Evolutionary conservation across 2,329 filamentous ascomycete species (phyloP), one percentile per base, ranked within the genome.

Genomic region (Fusarium sp.): DNA sequence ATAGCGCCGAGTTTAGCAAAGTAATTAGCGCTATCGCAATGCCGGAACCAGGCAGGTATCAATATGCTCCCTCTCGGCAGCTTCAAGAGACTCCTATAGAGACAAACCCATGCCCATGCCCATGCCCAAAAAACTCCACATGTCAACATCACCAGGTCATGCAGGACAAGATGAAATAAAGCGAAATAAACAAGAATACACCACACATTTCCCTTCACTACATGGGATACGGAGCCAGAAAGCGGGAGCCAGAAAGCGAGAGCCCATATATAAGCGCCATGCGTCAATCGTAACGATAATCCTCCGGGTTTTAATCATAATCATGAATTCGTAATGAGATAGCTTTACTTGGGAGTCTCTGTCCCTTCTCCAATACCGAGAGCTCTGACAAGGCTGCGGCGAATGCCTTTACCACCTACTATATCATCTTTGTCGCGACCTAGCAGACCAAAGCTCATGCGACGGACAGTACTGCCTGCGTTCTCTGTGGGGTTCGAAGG

Each of bases 401-500:
- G 78, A 44, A 86, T 82, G 3, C 81, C 81, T 68, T 84, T 84
- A 5, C 79, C 79, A 13, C 78, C 74, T 7, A 73, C 66, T 23
- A 78, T 74, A 26, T 81, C 80, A 17, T 80, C 78, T 49, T 77
- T 80, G 12, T 82, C 80, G n/a, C 84, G 79, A 6, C 83, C 82
- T 6, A 86, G 76, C 5, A 87, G 78, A 6, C 84, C 84, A 45
- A 87, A 82, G 64, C 85, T 87, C 80, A 86, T 78, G 46, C 85
- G 81, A 30, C 85, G 80, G 23, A 78, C 73, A 6, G 78, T 75
- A 35, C 76, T 82, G 57, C 76, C 70, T 20, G 68, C 45, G 10
- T 73, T 76, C 20, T 79, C 79, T 32, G 63, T 33, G 6, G 71
- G 62, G 6, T 65, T 60, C 4, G 68, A 54, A 2, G 73, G 60